A percentile compares a stretch with the other conserved stretches of the same genome.
phyloP scores from a whole-genome alignment of 441 rosid genomes.

The Erodium chrysanthum region DNA sequence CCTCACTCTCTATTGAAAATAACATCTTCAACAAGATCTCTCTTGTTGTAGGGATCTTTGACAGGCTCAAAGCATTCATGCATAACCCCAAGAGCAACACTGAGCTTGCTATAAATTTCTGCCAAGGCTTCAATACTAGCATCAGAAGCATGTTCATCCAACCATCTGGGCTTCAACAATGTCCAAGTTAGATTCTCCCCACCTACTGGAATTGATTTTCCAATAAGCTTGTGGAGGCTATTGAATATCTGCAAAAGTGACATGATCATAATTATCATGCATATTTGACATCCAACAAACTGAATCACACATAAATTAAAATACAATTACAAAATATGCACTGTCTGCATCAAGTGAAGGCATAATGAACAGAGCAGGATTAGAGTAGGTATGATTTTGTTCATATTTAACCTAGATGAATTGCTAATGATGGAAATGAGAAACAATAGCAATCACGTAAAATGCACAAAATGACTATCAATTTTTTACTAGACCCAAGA shows the following conservation, averaged over 20 bases:
- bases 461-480: not conserved
- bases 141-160: conserved; percentile 22
- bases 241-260: conserved; percentile 35
- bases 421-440: not conserved
- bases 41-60: conserved; percentile 36
- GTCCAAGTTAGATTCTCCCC: conserved; percentile 53
- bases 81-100: conserved; percentile 60
- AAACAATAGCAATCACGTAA: not conserved
- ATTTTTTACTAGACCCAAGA: not conserved
- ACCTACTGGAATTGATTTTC: conserved; percentile 42
- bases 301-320: not conserved
- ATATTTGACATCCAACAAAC: not conserved
- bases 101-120: conserved; percentile 51
- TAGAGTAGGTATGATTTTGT: not conserved
- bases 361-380: not conserved
- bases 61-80: conserved; percentile 78
- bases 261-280: conserved; percentile 15
- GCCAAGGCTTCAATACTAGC: conserved; percentile 29
- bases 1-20: conserved; percentile 59
- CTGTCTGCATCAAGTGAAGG: not conserved
- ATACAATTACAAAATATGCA: not conserved
- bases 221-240: conserved; percentile 40
- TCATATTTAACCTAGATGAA: not conserved
- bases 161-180: conserved; percentile 31
- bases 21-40: conserved; percentile 64